A percentile compares a stretch with the other conserved stretches of the same genome.
Conservation (phyloP, 495 filamentous ascomycete species). For the Letharia lupina region DNA sequence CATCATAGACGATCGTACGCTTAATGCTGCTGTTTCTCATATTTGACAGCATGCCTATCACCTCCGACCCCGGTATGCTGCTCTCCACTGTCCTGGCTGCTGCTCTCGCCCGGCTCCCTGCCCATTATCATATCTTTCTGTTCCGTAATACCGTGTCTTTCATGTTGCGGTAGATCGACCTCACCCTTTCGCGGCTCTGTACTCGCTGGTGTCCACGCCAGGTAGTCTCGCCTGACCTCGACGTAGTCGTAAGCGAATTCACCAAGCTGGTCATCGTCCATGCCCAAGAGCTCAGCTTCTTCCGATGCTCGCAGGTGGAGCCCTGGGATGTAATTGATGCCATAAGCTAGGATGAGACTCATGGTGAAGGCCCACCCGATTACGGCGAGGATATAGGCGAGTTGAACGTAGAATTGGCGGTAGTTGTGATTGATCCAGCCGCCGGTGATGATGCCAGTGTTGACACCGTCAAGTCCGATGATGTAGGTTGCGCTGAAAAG, state of each 20-base stretch:
- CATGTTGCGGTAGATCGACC: constrained; percentile 54
- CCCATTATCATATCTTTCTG: constrained; percentile 62
- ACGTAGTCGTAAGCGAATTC: constrained; percentile 99
- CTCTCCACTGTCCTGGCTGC: constrained; percentile 36
- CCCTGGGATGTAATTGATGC: constrained; percentile 80
- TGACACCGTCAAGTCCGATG: constrained; percentile 89
- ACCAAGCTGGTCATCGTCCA: constrained; percentile 98
- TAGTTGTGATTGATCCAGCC: constrained; percentile 88
- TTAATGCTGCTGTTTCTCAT: constrained; percentile 23
- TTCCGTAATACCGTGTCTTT: constrained; percentile 73
- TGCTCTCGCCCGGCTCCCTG: constrained; percentile 45
- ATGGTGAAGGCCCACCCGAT: constrained; percentile 76
- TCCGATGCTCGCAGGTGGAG: constrained; percentile 86
- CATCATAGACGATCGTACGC: neutral
- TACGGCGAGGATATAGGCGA: constrained; percentile 77
- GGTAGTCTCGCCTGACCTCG: constrained; percentile 93
- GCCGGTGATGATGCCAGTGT: constrained; percentile 59
- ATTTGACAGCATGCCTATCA: constrained; percentile 38
- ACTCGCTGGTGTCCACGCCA: constrained; percentile 91
- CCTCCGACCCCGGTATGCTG: constrained; percentile 32
- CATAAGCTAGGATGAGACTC: constrained; percentile 71
- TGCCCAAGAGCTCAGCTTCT: constrained; percentile 94
- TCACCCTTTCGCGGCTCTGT: constrained; percentile 51
- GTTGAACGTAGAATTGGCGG: constrained; percentile 81
- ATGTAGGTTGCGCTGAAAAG: constrained; percentile 84